Evolutionary conservation across 2,329 filamentous ascomycete genomes (phyloP).

Genomic region (Pseudocercospora fuligena): DNA sequence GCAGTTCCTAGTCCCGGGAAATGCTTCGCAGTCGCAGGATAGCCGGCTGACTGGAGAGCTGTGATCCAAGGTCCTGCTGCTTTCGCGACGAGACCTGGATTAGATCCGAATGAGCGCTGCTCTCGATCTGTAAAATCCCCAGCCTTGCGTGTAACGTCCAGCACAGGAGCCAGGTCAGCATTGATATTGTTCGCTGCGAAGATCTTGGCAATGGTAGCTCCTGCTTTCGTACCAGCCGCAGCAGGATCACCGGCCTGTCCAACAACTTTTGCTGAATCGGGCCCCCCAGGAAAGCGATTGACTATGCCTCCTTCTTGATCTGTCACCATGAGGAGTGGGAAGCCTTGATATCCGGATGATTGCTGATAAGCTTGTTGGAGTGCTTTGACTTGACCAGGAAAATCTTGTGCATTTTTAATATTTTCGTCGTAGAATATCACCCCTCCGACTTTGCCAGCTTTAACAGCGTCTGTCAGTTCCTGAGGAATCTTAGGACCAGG

Average conservation of each 20-base stretch:
- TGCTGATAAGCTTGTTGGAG: slow-evolving; percentile 22
- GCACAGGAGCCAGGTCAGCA: slow-evolving; percentile 27
- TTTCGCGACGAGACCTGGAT: slow-evolving; percentile 14
- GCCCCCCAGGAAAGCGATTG: slow-evolving; percentile 26
- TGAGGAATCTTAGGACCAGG: slow-evolving; percentile 20
- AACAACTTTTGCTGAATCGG: slow-evolving; percentile 22
- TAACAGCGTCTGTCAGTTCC: slow-evolving; percentile 14
- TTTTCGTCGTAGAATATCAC: slow-evolving; percentile 29
- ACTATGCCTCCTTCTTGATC: slow-evolving; percentile 29
- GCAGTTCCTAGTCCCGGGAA: slow-evolving; percentile 27
- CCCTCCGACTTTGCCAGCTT: slow-evolving; percentile 25
- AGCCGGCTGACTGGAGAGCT: slow-evolving; percentile 18
- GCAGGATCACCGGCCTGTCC: slow-evolving; percentile 16
- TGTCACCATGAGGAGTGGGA: slow-evolving; percentile 24
- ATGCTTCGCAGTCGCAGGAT: slow-evolving; percentile 28
- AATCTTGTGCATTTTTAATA: slow-evolving; percentile 16
- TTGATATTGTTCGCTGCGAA: slow-evolving; percentile 23
- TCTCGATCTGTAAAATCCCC: slow-evolving; percentile 26
- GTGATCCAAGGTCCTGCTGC: slow-evolving; percentile 20
- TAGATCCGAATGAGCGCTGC: slow-evolving; percentile 24
- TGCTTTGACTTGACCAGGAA: slow-evolving; percentile 18
- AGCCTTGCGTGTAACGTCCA: slow-evolving; percentile 22
- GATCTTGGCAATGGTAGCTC: slow-evolving; percentile 12
- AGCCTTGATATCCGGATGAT: slow-evolving; percentile 17
- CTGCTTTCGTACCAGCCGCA: slow-evolving; percentile 15